Evolutionary conservation across 306 rosid species (phyloP).

Genomic region (Inga laurina): DNA sequence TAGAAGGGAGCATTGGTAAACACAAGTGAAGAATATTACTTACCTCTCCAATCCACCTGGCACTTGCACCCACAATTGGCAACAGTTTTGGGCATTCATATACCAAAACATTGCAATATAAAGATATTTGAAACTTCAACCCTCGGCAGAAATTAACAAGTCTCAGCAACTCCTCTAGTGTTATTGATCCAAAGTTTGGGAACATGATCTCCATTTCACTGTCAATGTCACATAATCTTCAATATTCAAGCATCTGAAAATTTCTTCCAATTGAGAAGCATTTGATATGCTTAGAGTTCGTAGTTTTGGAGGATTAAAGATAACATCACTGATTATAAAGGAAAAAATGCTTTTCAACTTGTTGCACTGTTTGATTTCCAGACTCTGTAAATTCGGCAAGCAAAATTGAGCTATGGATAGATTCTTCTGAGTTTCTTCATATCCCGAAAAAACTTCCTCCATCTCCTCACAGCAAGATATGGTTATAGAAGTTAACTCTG

Average conservation of each 20-base stretch:
- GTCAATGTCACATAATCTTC: too few relatives aligned
- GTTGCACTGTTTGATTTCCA: background rate
- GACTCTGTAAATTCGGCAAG: too few relatives aligned
- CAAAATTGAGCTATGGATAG: background rate
- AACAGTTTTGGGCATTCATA: background rate
- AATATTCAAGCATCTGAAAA: too few relatives aligned
- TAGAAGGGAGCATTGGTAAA: background rate
- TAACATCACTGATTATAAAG: background rate
- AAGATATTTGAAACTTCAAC: too few relatives aligned
- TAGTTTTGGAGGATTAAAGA: too few relatives aligned
- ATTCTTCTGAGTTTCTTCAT: constrained; percentile 2
- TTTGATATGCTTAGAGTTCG: too few relatives aligned
- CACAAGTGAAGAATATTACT: background rate
- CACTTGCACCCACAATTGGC: background rate
- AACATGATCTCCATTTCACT: too few relatives aligned
- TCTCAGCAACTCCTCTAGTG: too few relatives aligned
- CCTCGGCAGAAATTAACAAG: too few relatives aligned
- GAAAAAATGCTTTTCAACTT: background rate
- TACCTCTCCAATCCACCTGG: background rate
- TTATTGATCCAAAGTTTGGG: too few relatives aligned
- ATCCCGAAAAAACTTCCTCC: background rate
- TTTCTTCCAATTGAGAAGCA: too few relatives aligned
- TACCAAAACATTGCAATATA: background rate
- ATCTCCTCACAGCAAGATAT: background rate
- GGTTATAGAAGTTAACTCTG: background rate